These are phyloP conservation scores for Cytauxzoon felis DNA, from an alignment of 169 alveolate genomes.

Conservation along the genomic window DNA sequence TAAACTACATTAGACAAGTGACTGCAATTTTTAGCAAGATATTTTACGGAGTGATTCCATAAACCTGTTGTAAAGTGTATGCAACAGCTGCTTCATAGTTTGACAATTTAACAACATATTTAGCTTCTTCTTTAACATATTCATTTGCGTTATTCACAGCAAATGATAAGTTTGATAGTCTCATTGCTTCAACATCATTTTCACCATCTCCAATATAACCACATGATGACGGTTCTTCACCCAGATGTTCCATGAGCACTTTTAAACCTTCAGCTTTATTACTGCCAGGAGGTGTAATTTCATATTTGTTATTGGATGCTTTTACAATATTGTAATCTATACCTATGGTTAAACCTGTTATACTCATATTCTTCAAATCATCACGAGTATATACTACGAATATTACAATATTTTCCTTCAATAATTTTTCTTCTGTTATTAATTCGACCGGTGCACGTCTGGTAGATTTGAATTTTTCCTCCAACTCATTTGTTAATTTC, in stretches of 20 bases:
- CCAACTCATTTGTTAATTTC: no score
- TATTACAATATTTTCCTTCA: no score
- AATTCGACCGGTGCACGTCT: no score
- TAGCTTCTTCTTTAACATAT: slow-evolving; percentile 29
- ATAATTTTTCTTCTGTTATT: no score
- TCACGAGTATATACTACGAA: no score
- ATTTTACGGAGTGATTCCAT: no score
- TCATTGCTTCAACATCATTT: slow-evolving; percentile 55
- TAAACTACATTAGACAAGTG: neutral
- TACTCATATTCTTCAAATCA: no score
- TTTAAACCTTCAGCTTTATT: slow-evolving; percentile 51
- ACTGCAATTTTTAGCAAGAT: neutral
- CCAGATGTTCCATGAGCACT: slow-evolving; percentile 25
- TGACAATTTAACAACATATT: slow-evolving; percentile 9
- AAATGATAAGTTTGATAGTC: slow-evolving; percentile 17
- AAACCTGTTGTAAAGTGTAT: neutral
- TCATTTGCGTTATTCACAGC: slow-evolving; percentile 53
- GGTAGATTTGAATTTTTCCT: no score
- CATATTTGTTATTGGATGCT: no score
- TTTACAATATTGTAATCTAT: no score
- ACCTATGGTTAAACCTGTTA: no score
- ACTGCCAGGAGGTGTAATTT: slow-evolving; percentile 20
- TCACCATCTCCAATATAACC: slow-evolving; percentile 61
- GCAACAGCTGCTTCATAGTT: slow-evolving; percentile 31
- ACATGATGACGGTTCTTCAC: neutral